Conservation (phyloP, 495 filamentous ascomycete species). For the Xylaria intraflava region DNA sequence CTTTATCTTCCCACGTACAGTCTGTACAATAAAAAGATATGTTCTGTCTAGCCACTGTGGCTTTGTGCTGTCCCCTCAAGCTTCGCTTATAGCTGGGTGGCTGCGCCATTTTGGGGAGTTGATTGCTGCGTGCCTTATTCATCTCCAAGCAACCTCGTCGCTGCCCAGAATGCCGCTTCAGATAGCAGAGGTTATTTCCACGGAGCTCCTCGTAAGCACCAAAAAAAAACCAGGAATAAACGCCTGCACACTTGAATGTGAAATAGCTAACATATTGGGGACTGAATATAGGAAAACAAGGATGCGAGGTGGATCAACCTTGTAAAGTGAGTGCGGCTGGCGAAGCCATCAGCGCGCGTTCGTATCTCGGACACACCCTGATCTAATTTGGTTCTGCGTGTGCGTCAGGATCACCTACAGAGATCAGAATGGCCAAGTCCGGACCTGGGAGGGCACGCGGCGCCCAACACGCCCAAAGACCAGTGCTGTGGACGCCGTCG, state of each 20-base stretch:
- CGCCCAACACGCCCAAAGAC: slow-evolving; percentile 55
- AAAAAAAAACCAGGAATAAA: neutral
- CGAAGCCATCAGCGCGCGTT: neutral
- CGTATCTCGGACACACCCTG: neutral
- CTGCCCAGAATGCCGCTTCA: slow-evolving; percentile 11
- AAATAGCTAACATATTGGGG: neutral
- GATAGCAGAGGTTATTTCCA: slow-evolving; percentile 22
- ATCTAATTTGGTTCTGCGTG: neutral
- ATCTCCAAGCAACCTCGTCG: neutral
- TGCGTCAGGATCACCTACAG: slow-evolving; percentile 53
- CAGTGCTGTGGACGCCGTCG: slow-evolving; percentile 66
- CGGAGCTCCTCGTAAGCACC: slow-evolving; percentile 19
- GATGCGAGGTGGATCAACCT: slow-evolving; percentile 62
- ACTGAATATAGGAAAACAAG: slow-evolving; percentile 25
- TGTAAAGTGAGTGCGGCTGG: slow-evolving; percentile 35
- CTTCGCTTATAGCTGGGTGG: no score
- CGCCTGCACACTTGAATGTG: neutral
- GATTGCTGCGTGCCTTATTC: no score
- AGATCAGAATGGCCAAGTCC: slow-evolving; percentile 53
- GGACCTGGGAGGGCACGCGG: slow-evolving; percentile 65
- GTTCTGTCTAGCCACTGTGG: no score
- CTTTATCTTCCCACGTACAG: no score
- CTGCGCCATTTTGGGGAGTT: no score
- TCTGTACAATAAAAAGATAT: no score
- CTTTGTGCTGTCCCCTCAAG: no score